Evolutionary conservation across 768 basidiomycete species (phyloP).

Genomic region (Kwoniella sp.): DNA sequence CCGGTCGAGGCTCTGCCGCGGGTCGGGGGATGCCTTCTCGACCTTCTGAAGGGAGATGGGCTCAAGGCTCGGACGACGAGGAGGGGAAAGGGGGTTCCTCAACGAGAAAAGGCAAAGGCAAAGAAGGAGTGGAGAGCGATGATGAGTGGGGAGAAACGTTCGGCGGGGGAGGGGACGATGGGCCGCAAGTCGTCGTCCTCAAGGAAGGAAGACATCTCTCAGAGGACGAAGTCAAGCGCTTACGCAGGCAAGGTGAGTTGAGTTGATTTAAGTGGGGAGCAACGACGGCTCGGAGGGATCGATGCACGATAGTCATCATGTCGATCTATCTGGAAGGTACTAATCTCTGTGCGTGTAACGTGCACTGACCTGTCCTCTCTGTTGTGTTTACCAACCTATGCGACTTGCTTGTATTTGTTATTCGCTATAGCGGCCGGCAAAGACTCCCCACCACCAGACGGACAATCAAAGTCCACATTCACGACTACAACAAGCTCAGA

Average conservation of each 20-base stretch:
- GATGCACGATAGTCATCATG: no score
- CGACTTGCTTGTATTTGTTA: neutral
- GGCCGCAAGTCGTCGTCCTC: constrained; percentile 84
- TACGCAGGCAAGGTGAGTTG: constrained; percentile 47
- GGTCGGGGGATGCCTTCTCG: constrained; percentile 48
- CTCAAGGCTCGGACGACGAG: constrained; percentile 49
- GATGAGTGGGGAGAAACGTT: constrained; percentile 63
- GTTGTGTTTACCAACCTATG: no score
- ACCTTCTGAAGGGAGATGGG: constrained; percentile 52
- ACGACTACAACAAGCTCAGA: constrained; percentile 7
- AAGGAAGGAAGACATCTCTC: constrained; percentile 85
- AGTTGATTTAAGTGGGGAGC: neutral
- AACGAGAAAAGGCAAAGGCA: constrained; percentile 15
- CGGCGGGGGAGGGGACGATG: constrained; percentile 67
- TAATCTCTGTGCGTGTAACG: no score
- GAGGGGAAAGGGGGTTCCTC: constrained; percentile 3
- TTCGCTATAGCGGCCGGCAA: constrained; percentile 7
- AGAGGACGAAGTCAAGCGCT: constrained; percentile 73
- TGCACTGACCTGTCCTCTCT: no score
- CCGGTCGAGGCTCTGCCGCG: constrained; percentile 34
- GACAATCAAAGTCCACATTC: constrained; percentile 2
- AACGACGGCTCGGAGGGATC: neutral
- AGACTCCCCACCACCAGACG: constrained; percentile 10
- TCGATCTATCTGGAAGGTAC: no score
- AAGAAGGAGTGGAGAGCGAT: constrained; percentile 52